Base-by-base conservation (phyloP, 192 early-diverging fungal genomes). In the Coemansia sp. region DNA sequence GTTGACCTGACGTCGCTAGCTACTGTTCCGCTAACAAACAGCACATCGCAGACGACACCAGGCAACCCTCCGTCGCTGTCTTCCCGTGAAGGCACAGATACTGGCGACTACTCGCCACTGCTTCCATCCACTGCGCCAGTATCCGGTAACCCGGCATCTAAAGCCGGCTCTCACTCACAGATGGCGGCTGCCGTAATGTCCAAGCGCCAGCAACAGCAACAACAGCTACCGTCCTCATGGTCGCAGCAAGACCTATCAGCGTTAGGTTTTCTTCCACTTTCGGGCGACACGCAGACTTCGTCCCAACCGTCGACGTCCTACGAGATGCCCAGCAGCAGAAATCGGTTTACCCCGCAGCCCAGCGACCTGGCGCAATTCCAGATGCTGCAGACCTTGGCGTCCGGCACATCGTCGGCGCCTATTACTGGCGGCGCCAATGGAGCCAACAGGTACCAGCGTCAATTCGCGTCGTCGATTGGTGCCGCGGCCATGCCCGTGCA, bases 351-450 rank as follows among this genome's bases (percentile, higher is more conserved):
- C 2, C 67, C 73, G 41, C 73, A 77, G 30, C 59, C 62, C 0
- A 17, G 59, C 1, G 67, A 77, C 17, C 48, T 77, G 22, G 68
- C 67, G 15, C 73, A 77, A 48, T 67, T 69, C 59, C 73, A 76
- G 46, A 21, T 47, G 49, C 38, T 40, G 10, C 62, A 42, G 46
- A 33, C 6, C 13, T 53, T 51, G 27, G 47, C 48, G 49, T n/a
- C 49, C 12, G 24, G 17, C 17, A 42, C 10, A 25, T 42, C 17
- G 17, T 42, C 41, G 4, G 41, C 41, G 17, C 41, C 41, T 2
- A 42, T 24, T 51, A 39, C 9, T 22, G n/a, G 24, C 53, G 40
- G 9, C 7, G 6, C 19, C 30, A 40, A 19, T 39, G 10, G 27
- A 4, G 27, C 21, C 51, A 23, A 39, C 44, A 55, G 42, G 53